Evolutionary conservation across 768 basidiomycete species (phyloP).

Genomic region (Leccinellum luteum): DNA sequence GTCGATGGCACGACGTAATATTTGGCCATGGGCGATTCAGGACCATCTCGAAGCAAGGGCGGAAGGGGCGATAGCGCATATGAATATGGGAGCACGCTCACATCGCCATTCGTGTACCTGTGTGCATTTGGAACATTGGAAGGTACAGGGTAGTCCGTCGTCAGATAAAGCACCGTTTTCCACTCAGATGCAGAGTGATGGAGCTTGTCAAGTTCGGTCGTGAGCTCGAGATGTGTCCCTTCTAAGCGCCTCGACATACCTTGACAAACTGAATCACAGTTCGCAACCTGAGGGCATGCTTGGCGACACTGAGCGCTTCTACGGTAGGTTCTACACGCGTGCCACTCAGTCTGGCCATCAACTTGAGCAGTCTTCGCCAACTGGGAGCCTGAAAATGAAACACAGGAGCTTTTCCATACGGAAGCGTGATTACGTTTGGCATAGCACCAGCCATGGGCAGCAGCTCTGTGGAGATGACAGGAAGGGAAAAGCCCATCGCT

Average conservation of each 20-base stretch:
- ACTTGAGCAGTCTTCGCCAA: conserved; percentile 71
- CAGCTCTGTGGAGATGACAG: conserved; percentile 49
- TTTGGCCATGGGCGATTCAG: conserved; percentile 63
- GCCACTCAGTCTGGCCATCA: conserved; percentile 71
- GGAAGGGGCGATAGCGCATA: conserved; percentile 62
- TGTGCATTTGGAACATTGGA: conserved; percentile 39
- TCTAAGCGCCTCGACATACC: conserved; percentile 38
- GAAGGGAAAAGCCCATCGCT: conserved; percentile 70
- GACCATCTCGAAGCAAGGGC: conserved; percentile 57
- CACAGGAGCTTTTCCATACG: conserved; percentile 63
- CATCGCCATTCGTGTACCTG: conserved; percentile 56
- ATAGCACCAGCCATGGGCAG: conserved; percentile 50
- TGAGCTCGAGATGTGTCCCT: neutral
- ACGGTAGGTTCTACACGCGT: conserved; percentile 70
- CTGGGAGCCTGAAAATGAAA: conserved; percentile 71
- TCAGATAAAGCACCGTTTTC: conserved; percentile 76
- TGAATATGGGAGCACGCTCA: conserved; percentile 68
- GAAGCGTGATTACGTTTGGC: conserved; percentile 73
- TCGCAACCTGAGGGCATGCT: conserved; percentile 58
- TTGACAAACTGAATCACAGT: conserved; percentile 79
- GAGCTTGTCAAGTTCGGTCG: conserved; percentile 39
- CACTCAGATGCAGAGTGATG: conserved; percentile 60
- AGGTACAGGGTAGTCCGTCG: conserved; percentile 67
- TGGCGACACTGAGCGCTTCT: conserved; percentile 59
- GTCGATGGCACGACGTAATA: conserved; percentile 70